These are phyloP conservation scores for Coniochaeta sp. DNA, from an alignment of 2,329 filamentous ascomycete genomes.

Conservation along the genomic window DNA sequence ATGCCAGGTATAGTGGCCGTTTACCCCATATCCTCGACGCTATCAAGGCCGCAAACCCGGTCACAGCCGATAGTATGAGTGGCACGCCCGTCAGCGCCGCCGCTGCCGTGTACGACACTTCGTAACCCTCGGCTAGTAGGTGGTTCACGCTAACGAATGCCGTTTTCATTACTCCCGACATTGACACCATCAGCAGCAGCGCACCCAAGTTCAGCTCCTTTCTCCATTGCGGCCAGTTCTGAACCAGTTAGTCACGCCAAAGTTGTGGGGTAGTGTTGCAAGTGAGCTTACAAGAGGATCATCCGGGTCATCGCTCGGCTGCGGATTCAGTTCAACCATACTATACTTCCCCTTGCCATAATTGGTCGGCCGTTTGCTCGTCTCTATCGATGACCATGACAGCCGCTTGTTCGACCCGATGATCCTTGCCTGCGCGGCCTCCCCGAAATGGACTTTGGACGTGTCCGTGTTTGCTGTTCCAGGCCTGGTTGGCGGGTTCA, in stretches of 20 bases:
- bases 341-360: constrained; percentile 37
- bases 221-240: constrained; percentile 51
- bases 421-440: constrained; percentile 13
- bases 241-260: not conserved
- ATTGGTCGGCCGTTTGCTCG: constrained; percentile 32
- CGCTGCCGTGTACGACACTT: constrained; percentile 37
- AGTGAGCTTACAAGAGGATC: constrained; percentile 42
- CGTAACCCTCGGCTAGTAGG: constrained; percentile 32
- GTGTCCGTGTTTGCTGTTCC: constrained; percentile 11
- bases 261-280: not conserved
- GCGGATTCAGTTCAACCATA: constrained; percentile 41
- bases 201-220: constrained; percentile 43
- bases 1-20: constrained; percentile 43
- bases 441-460: not conserved
- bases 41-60: constrained; percentile 34
- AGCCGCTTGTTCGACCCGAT: constrained; percentile 26
- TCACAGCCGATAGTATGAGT: constrained; percentile 39
- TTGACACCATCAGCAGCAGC: constrained; percentile 36
- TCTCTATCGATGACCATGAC: constrained; percentile 25
- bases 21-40: constrained; percentile 43
- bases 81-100: constrained; percentile 46
- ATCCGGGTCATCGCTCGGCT: constrained; percentile 45
- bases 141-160: constrained; percentile 41
- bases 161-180: constrained; percentile 47
- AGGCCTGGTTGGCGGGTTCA: constrained; percentile 16